Evolutionary conservation across 202 grass and related monocot species (phyloP), one percentile per base, ranked within the genome.

Genomic region (Eragrostis tef): DNA sequence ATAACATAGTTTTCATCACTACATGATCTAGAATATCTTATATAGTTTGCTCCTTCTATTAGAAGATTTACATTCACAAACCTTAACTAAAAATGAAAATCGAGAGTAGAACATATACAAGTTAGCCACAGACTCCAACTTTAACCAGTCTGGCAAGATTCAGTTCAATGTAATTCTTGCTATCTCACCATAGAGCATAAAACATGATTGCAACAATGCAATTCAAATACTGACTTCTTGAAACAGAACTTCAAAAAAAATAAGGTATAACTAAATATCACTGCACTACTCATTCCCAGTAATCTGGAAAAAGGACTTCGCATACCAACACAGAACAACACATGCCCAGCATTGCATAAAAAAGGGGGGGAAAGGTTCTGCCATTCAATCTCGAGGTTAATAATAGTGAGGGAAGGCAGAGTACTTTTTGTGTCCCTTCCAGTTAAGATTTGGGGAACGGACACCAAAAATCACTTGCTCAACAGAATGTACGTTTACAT

Each of bases 71-170:
- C 27, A 79, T 59, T 67, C 50, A 41, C 57, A 20, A 71, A 81
- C 43, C 54, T 6, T 19, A 61, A 68, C 19, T 5, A 74, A 68
- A 74, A 2, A 56, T 21, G 47, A 45, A 76, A 21, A 84, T 5
- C 21, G 12, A 64, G 56, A 56, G 9, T 36, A 19, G 0, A 80
- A 45, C 50, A 4, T 75, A 70, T 70, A n/a, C 8, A 64, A 79
- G 52, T 36, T 42, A 63, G 8, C 31, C 5, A 47, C 9, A 53
- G 47, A 71, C 44, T 71, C 44, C 5, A 13, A 19, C 2, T 47
- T 12, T 42, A 4, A 70, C 71, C 10, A 81, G 75, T 60, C 16
- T 61, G 61, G 66, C 31, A 45, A 82, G 22, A 78, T 73, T 73
- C 43, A 78, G 5, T 14, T 50, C 48, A 3, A 7, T 7, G 43